These are phyloP conservation scores for Trichosporon sp. DNA, from an alignment of 1,284 basidiomycete genomes.

Conservation along the genomic window DNA sequence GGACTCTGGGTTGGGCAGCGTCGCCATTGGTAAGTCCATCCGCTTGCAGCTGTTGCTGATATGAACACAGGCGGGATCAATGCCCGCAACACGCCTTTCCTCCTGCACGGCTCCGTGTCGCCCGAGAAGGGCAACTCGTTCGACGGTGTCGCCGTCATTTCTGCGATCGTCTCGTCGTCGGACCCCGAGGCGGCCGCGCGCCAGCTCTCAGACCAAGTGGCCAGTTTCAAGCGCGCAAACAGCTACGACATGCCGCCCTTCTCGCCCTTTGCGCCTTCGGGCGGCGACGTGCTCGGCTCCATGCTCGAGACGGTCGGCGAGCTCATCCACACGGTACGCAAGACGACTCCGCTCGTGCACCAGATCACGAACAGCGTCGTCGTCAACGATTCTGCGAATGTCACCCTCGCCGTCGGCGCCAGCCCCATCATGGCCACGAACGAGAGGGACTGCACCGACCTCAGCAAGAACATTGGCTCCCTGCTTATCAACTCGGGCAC, in stretches of 20 bases:
- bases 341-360: conserved; percentile 66
- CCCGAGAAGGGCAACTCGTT: conserved; percentile 62
- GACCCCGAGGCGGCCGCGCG: conserved; percentile 66
- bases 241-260: conserved; percentile 26
- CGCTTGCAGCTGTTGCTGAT: neutral
- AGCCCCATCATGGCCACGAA: conserved; percentile 93
- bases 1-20: conserved; percentile 67
- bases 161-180: conserved; percentile 74
- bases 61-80: conserved; percentile 73
- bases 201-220: conserved; percentile 50
- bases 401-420: conserved; percentile 82
- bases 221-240: conserved; percentile 47
- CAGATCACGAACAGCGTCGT: conserved; percentile 92
- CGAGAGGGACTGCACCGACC: conserved; percentile 77
- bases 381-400: conserved; percentile 86
- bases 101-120: conserved; percentile 71
- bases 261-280: conserved; percentile 1
- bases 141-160: conserved; percentile 87
- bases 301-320: conserved; percentile 57
- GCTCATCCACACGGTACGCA: conserved; percentile 63
- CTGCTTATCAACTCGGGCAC: conserved; percentile 92
- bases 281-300: conserved; percentile 30
- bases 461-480: conserved; percentile 68
- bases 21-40: conserved; percentile 72
- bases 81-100: conserved; percentile 69